Evolutionary conservation across 2,329 filamentous ascomycete species (phyloP).

Genomic region (Penicillium sp.): DNA sequence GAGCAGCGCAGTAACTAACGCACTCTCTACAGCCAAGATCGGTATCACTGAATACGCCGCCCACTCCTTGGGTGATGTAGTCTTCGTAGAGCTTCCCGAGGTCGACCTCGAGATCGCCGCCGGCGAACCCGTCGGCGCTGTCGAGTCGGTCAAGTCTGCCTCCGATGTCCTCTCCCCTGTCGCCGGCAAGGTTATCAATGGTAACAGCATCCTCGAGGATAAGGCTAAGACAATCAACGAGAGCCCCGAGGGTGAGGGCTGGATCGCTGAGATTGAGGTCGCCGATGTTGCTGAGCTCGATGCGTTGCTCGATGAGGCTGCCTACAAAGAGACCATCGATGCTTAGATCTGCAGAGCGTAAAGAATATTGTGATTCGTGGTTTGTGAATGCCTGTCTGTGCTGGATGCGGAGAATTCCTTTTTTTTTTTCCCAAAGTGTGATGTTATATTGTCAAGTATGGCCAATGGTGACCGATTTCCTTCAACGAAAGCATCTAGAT

Average conservation of each 20-base stretch:
- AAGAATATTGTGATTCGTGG: slow-evolving; percentile 19
- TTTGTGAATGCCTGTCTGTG: neutral
- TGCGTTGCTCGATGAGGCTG: slow-evolving; percentile 69
- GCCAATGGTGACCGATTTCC: slow-evolving; percentile 16
- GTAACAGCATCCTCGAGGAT: slow-evolving; percentile 74
- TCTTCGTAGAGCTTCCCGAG: slow-evolving; percentile 91
- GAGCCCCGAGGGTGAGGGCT: slow-evolving; percentile 84
- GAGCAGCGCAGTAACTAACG: slow-evolving; percentile 4
- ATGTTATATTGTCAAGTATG: slow-evolving; percentile 7
- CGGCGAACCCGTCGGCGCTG: slow-evolving; percentile 85
- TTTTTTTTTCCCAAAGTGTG: slow-evolving; percentile 2
- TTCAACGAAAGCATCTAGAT: slow-evolving; percentile 26
- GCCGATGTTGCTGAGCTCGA: slow-evolving; percentile 69
- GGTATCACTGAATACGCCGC: slow-evolving; percentile 93
- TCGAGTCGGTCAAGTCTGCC: slow-evolving; percentile 98
- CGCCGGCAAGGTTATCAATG: slow-evolving; percentile 68
- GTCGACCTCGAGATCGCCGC: slow-evolving; percentile 64
- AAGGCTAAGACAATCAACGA: slow-evolving; percentile 86
- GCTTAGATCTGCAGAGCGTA: slow-evolving; percentile 40
- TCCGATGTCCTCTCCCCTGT: slow-evolving; percentile 93
- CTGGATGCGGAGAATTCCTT: slow-evolving; percentile 3
- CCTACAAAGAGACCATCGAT: slow-evolving; percentile 71
- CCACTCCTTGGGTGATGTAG: slow-evolving; percentile 88
- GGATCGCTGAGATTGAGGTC: slow-evolving; percentile 87
- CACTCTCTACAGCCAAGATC: slow-evolving; percentile 54